Conservation (phyloP, 2,329 filamentous ascomycete species). For the Penicillium sp. region DNA sequence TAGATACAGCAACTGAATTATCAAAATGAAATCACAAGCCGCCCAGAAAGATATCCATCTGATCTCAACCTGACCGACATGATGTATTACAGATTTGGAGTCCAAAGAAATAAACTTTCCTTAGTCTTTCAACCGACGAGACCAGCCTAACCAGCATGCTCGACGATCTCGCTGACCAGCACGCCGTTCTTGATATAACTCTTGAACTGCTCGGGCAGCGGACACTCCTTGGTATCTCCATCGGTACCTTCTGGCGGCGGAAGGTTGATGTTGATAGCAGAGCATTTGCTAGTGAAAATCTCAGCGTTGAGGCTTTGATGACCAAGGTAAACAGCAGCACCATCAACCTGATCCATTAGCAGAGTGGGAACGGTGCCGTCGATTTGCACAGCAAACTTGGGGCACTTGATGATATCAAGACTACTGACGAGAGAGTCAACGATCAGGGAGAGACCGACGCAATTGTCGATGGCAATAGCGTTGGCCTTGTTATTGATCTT, state of each 20-base stretch:
- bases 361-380: slow-evolving; percentile 82
- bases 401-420: slow-evolving; percentile 91
- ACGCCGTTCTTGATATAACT: slow-evolving; percentile 73
- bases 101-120: neutral
- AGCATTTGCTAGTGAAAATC: slow-evolving; percentile 85
- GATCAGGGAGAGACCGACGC: slow-evolving; percentile 75
- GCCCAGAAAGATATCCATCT: neutral
- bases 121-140: neutral
- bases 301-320: slow-evolving; percentile 75
- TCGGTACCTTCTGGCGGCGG: slow-evolving; percentile 63
- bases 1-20: slow-evolving; percentile 20
- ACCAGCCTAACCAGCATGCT: slow-evolving; percentile 70
- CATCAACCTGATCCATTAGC: slow-evolving; percentile 88
- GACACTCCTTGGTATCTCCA: slow-evolving; percentile 82
- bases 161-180: slow-evolving; percentile 89
- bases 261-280: slow-evolving; percentile 82
- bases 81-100: neutral
- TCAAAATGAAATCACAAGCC: neutral
- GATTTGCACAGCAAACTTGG: slow-evolving; percentile 93
- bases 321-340: slow-evolving; percentile 81
- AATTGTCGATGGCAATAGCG: slow-evolving; percentile 94
- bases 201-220: slow-evolving; percentile 87
- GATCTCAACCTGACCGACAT: neutral
- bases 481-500: slow-evolving; percentile 92
- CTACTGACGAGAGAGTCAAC: slow-evolving; percentile 87